Conservation (phyloP, 2,329 filamentous ascomycete genomes). For the Trichoderma pleuroti region DNA sequence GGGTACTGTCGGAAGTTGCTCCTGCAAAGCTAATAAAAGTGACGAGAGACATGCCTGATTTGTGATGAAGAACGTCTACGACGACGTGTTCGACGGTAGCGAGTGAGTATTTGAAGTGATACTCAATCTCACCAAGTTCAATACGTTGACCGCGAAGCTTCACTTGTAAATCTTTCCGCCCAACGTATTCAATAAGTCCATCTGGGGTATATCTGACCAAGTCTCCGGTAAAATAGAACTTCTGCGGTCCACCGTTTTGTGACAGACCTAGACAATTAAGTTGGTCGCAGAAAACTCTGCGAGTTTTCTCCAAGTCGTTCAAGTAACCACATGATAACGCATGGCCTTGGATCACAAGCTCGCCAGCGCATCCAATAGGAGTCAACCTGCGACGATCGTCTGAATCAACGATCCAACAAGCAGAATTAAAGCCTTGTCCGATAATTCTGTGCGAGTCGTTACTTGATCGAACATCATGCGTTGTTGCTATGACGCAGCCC, state of each 20-base stretch:
- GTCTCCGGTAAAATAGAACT: constrained; percentile 17
- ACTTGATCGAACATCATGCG: neutral
- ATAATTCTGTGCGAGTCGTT: neutral
- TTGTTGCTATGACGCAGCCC: constrained; percentile 28
- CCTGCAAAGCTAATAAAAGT: constrained; percentile 5
- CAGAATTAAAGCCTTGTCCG: constrained; percentile 12
- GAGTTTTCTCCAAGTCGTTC: constrained; percentile 37
- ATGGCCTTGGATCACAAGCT: constrained; percentile 40
- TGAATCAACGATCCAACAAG: constrained; percentile 24
- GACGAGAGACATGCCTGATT: neutral
- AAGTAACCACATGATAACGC: constrained; percentile 48
- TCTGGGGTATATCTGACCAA: constrained; percentile 9
- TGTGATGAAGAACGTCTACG: constrained; percentile 7
- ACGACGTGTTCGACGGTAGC: neutral
- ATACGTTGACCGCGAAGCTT: constrained; percentile 17
- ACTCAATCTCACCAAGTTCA: constrained; percentile 15
- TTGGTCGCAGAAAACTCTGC: constrained; percentile 46
- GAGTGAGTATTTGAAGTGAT: constrained; percentile 6
- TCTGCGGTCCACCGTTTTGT: neutral
- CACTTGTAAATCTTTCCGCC: constrained; percentile 9
- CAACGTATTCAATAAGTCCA: constrained; percentile 10
- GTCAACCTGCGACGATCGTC: constrained; percentile 22
- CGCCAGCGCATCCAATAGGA: constrained; percentile 28
- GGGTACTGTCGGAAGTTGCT: neutral
- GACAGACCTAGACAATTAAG: neutral